Evolutionary conservation across 495 filamentous ascomycete genomes (phyloP), one percentile per base, ranked within the genome.

Genomic region (Rhypophila decipiens): DNA sequence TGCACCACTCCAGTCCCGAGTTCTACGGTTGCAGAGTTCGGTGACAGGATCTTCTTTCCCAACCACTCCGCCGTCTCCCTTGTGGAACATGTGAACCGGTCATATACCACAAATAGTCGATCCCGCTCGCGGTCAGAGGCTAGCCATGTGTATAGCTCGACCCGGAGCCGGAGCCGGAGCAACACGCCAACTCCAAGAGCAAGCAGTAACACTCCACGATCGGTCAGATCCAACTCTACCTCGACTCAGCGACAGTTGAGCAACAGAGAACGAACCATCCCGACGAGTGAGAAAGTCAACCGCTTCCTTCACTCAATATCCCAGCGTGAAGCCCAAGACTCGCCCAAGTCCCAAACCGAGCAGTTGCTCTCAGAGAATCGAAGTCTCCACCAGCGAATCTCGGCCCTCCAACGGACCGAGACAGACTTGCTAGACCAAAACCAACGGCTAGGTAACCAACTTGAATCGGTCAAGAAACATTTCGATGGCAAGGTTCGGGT

Each of bases 361-460:
- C 51, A 53, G 4, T 37, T 61, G 0, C 0, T 51, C 4, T 17
- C 21, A 1, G 58, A 61, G 41, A 58, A 58, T 37, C 47, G 52
- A 22, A 51, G 49, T 24, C 17, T 61, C 2, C 52, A 58, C 3
- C 55, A 61, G 23, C 51, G 58, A 8, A 47, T 61, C 5, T 31
- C 58, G 0, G 58, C 49, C 3, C 44, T 61, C 0, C 58, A 61
- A 22, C 39, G 58, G 1, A 51, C 27, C 2, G 58, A 61, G 22
- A 40, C 37, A 13, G 53, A 55, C 5, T 9, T 61, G 2, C 18
- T 61, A 5, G 27, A 24, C 0, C 52, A 61, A 0, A 61, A 53
- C 27, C 58, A 58, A 2, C 38, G 50, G 0, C 44, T 58, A 2
- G 5, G 24, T 0, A 44, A 44, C 1, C 50, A 46, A 2, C 11